These are phyloP conservation scores for Knufia fluminis DNA, from an alignment of 2,329 filamentous ascomycete species.

Conservation along the genomic window DNA sequence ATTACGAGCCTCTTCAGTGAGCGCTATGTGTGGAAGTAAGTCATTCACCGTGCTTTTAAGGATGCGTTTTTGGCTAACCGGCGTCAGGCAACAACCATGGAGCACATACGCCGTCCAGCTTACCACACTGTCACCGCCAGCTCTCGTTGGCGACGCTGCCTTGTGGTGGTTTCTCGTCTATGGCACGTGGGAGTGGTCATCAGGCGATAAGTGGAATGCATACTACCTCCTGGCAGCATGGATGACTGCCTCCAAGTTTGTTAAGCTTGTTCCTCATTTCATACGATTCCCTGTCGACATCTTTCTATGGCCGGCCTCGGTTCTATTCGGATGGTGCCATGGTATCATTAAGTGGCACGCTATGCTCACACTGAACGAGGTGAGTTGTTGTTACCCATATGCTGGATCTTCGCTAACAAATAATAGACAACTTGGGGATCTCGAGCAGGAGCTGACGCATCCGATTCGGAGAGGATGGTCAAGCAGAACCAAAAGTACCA, in stretches of 20 bases:
- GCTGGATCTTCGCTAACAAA: constrained; percentile 17
- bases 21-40: constrained; percentile 78
- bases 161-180: constrained; percentile 61
- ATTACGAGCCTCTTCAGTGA: constrained; percentile 81
- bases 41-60: constrained; percentile 25
- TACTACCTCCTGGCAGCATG: constrained; percentile 58
- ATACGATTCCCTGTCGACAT: constrained; percentile 74
- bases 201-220: constrained; percentile 43
- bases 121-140: constrained; percentile 84
- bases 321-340: constrained; percentile 87
- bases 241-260: constrained; percentile 82
- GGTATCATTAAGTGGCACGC: constrained; percentile 88
- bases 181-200: constrained; percentile 55
- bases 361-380: constrained; percentile 70
- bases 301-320: constrained; percentile 70
- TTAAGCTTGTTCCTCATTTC: constrained; percentile 84
- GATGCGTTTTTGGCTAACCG: constrained; percentile 12
- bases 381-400: constrained; percentile 39
- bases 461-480: constrained; percentile 63
- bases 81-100: constrained; percentile 73
- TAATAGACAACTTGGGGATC: constrained; percentile 87
- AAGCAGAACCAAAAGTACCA: constrained; percentile 14
- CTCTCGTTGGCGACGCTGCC: constrained; percentile 66
- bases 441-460: constrained; percentile 79
- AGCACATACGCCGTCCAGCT: constrained; percentile 87